phyloP scores from a whole-genome alignment of 768 basidiomycete species.

The Pleurotus sapidus region DNA sequence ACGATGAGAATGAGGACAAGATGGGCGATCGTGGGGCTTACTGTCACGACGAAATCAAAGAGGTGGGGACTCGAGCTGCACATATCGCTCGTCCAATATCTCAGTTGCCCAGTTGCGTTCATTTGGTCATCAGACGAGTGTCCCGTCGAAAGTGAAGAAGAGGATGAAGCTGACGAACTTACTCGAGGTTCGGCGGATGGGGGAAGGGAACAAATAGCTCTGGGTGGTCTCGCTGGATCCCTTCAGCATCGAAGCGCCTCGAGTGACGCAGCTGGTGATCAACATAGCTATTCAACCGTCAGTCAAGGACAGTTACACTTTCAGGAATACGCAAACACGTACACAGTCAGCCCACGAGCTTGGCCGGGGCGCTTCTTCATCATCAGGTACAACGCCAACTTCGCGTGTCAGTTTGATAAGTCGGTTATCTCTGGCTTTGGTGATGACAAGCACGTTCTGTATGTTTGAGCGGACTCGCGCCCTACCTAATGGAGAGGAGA shows the following conservation, averaged over 20 bases:
- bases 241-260: slow-evolving; percentile 90
- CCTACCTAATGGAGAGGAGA: slow-evolving; percentile 55
- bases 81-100: slow-evolving; percentile 98
- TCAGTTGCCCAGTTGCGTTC: slow-evolving; percentile 81
- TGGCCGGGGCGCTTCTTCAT: slow-evolving; percentile 65
- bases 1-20: slow-evolving; percentile 10
- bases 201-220: slow-evolving; percentile 82
- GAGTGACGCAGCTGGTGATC: slow-evolving; percentile 88
- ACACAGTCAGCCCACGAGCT: slow-evolving; percentile 85
- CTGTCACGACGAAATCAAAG: slow-evolving; percentile 97
- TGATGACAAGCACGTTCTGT: slow-evolving; percentile 91
- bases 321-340: slow-evolving; percentile 17
- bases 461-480: slow-evolving; percentile 90
- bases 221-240: slow-evolving; percentile 83
- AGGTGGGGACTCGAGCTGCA: slow-evolving; percentile 87
- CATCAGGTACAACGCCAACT: slow-evolving; percentile 95
- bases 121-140: slow-evolving; percentile 33
- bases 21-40: slow-evolving; percentile 36
- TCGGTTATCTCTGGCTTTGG: slow-evolving; percentile 96
- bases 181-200: slow-evolving; percentile 70
- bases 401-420: slow-evolving; percentile 94
- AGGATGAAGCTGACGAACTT: slow-evolving; percentile 57
- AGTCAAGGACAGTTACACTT: slow-evolving; percentile 13
- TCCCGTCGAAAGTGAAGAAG: slow-evolving; percentile 33
- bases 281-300: slow-evolving; percentile 66